These are phyloP conservation scores for Dittrichia graveolens DNA, from an alignment of 129 eudicot genomes.

Conservation along the genomic window DNA sequence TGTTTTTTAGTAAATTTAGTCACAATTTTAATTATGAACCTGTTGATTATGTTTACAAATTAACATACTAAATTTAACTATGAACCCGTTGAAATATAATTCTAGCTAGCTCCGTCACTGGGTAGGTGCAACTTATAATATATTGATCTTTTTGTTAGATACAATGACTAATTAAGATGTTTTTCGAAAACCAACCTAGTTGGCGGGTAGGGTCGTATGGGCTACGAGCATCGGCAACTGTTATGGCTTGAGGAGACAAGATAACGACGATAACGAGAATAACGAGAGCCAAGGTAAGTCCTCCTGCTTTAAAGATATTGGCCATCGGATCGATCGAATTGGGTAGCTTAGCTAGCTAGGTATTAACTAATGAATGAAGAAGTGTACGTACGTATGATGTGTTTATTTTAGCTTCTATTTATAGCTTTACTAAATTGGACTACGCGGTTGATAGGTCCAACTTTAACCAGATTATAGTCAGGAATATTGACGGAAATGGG, in stretches of 20 bases:
- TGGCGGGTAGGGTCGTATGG: slow-evolving; percentile 31
- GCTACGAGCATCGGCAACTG: slow-evolving; percentile 18
- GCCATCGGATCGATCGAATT: slow-evolving; percentile 26
- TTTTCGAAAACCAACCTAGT: slow-evolving; percentile 27
- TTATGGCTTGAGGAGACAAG: slow-evolving; percentile 5
- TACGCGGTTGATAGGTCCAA: not conserved
- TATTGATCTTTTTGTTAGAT: not conserved
- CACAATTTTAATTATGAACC: too few species aligned
- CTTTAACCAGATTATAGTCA: not conserved
- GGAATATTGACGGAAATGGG: slow-evolving; percentile 8
- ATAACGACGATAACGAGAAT: slow-evolving; percentile 8
- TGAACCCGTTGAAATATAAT: too few species aligned
- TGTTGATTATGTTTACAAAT: too few species aligned
- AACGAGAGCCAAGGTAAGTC: slow-evolving; percentile 27
- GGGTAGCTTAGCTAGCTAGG: too few species aligned
- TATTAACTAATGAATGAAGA: not conserved
- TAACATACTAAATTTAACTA: not conserved
- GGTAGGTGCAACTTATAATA: not conserved
- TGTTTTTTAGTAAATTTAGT: too few species aligned
- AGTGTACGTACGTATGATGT: not conserved
- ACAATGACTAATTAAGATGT: not conserved
- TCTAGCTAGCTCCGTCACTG: too few species aligned
- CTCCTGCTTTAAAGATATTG: not conserved
- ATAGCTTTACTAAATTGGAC: not conserved
- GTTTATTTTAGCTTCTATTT: not conserved